Conservation (phyloP, 345 rosid species). For the Linum trigynum region DNA sequence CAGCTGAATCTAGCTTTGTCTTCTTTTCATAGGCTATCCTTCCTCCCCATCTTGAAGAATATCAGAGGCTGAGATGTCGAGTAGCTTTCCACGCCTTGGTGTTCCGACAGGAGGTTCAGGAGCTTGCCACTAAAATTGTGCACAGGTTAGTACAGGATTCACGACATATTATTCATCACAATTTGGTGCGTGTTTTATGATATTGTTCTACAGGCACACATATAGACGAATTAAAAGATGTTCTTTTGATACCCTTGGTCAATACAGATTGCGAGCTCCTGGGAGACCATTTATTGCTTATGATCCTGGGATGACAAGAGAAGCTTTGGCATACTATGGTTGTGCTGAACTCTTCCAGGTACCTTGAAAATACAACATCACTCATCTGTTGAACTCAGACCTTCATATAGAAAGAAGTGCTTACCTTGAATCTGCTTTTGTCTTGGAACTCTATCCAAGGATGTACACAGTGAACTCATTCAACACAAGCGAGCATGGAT, state of each 20-base stretch:
- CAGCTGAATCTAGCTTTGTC: constrained; percentile 7
- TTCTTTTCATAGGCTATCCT: constrained; percentile 56
- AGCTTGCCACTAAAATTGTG: constrained; percentile 67
- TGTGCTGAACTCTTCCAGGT: constrained; percentile 99
- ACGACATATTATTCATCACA: neutral
- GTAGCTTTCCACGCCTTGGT: constrained; percentile 79
- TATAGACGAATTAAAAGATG: neutral
- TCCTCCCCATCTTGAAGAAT: constrained; percentile 73
- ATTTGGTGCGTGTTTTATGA: neutral
- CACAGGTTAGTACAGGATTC: constrained; percentile 37
- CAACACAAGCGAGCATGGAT: constrained; percentile 94
- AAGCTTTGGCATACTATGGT: constrained; percentile 89
- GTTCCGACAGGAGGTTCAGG: constrained; percentile 82
- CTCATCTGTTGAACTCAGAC: constrained; percentile 9
- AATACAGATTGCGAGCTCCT: constrained; percentile 61
- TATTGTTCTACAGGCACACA: neutral
- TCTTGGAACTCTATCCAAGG: constrained; percentile 66
- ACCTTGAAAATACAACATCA: constrained; percentile 22
- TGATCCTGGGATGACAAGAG: constrained; percentile 96
- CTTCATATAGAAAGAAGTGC: constrained; percentile 10
- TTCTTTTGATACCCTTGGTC: constrained; percentile 5
- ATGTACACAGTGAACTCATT: constrained; percentile 92
- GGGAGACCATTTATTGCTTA: constrained; percentile 87
- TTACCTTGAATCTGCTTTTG: constrained; percentile 19
- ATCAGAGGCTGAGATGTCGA: constrained; percentile 88